Base-by-base conservation (phyloP, 108 stramenopile species). In the Asterionellopsis glacialis region DNA sequence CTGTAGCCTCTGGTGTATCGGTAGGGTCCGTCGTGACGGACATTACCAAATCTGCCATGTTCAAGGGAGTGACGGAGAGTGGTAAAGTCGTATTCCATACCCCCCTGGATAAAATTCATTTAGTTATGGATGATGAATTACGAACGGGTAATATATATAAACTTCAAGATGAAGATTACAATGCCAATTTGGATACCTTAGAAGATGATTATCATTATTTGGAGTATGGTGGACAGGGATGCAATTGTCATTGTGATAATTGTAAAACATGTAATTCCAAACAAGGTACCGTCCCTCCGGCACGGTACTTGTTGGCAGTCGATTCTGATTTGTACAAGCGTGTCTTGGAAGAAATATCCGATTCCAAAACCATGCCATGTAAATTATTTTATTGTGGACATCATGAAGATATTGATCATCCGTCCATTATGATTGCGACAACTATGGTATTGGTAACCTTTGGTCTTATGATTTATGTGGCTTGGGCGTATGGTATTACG, bases 341-440 rank as follows among this genome's bases (percentile, higher is more conserved):
- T 23, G 77, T 92, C 54, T 56, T 91, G 56, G 79, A 79, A 58
- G 90, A 91, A 62, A 74, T 91, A 26, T 60, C 81, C 18, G 67
- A 70, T 39, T 70, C 78, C 22, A 71, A 69, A 38, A 47, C n/a
- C 11, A 81, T 81, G 79, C 90, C 90, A 1, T 91, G 87, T 68
- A 87, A 85, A n/a, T 64, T 84, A 15, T 91, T 83, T 72, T 91
- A 83, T 64, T 91, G 90, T 71, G 90, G 90, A 15, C 85, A 87
- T 64, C 90, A 91, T 57, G 90, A 88, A 61, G 90, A 91, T 83
- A 85, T 85, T 15, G 72, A 67, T 24, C 61, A 77, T 58, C 90
- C 90, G 6, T 75, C 69, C 52, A 77, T 91, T 57, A 70, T 45
- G 55, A 91, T 91, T 71, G 82, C 90, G 7, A 7, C 33, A 7